phyloP scores from a whole-genome alignment of 768 basidiomycete species.

The Paxillus involutus region DNA sequence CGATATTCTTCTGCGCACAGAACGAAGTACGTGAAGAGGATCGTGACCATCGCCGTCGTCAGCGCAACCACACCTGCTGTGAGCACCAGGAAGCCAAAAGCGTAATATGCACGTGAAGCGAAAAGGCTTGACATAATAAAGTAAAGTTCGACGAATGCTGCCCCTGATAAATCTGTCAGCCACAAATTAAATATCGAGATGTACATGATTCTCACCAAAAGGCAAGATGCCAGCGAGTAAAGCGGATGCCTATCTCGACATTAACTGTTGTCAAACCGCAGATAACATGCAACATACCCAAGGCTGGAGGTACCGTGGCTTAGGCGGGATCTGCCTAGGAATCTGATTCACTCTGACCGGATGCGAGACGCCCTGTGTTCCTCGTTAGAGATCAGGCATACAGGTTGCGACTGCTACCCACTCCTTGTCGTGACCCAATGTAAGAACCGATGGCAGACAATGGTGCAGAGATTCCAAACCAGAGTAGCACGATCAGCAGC shows the following conservation, averaged over 20 bases:
- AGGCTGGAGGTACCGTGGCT: conserved; percentile 79
- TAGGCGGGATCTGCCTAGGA: conserved; percentile 92
- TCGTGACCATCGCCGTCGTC: conserved; percentile 89
- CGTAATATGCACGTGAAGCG: conserved; percentile 90
- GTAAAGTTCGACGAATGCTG: conserved; percentile 93
- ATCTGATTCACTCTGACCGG: conserved; percentile 91
- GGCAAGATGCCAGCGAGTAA: conserved; percentile 90
- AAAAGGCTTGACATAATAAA: conserved; percentile 91
- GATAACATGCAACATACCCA: conserved; percentile 51
- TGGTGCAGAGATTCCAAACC: conserved; percentile 95
- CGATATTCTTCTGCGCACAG: conserved; percentile 95
- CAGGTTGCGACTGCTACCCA: conserved; percentile 35
- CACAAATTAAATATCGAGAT: conserved; percentile 1
- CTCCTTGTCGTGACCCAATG: conserved; percentile 84
- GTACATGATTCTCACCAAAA: conserved; percentile 59
- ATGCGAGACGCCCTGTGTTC: conserved; percentile 61
- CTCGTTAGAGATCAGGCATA: conserved; percentile 6
- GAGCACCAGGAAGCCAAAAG: conserved; percentile 92
- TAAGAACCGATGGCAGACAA: conserved; percentile 85
- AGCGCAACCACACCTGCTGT: conserved; percentile 81
- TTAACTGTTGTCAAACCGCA: conserved; percentile 4
- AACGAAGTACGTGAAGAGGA: conserved; percentile 86
- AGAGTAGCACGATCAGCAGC: conserved; percentile 77
- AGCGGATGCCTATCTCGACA: conserved; percentile 52
- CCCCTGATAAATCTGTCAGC: conserved; percentile 48